A percentile compares a stretch with the other conserved stretches of the same genome.
These are phyloP conservation scores for Oryza meridionalis DNA, from an alignment of 176 grass and related monocot genomes.

Conservation along the genomic window DNA sequence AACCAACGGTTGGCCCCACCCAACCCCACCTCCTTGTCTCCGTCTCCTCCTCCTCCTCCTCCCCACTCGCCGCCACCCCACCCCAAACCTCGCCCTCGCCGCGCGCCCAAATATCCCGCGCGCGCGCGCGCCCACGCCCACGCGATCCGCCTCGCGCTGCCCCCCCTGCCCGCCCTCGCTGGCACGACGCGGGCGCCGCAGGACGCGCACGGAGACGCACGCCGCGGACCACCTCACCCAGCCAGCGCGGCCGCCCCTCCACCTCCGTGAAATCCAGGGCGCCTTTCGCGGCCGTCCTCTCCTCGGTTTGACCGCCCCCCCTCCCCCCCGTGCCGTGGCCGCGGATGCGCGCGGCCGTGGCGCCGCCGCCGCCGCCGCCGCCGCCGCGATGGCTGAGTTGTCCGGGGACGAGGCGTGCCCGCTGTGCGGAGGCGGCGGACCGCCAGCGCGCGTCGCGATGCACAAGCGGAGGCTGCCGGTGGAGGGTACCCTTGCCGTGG, in stretches of 20 bases:
- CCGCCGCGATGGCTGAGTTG: background rate
- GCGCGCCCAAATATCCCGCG: background rate
- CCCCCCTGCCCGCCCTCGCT: no score
- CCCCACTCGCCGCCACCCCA: no score
- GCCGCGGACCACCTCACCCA: background rate
- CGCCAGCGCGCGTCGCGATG: slow-evolving; percentile 35
- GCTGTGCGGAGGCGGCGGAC: slow-evolving; percentile 25
- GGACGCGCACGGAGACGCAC: no score
- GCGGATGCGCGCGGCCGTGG: slow-evolving; percentile 11
- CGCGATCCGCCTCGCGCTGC: no score
- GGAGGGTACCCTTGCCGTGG: background rate
- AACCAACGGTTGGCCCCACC: no score
- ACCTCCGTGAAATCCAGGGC: background rate
- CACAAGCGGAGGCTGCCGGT: slow-evolving; percentile 17
- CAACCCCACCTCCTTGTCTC: no score
- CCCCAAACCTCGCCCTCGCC: background rate
- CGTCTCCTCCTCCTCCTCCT: no score
- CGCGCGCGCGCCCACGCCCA: background rate
- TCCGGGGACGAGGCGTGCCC: slow-evolving; percentile 21
- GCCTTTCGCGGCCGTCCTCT: slow-evolving; percentile 16
- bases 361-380: background rate
- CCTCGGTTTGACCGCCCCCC: slow-evolving; percentile 18
- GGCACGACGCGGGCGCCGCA: background rate
- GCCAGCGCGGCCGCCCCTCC: background rate
- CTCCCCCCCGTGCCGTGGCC: background rate